phyloP scores from a whole-genome alignment of 2,329 filamentous ascomycete species.

The Fusarium verticillioides region DNA sequence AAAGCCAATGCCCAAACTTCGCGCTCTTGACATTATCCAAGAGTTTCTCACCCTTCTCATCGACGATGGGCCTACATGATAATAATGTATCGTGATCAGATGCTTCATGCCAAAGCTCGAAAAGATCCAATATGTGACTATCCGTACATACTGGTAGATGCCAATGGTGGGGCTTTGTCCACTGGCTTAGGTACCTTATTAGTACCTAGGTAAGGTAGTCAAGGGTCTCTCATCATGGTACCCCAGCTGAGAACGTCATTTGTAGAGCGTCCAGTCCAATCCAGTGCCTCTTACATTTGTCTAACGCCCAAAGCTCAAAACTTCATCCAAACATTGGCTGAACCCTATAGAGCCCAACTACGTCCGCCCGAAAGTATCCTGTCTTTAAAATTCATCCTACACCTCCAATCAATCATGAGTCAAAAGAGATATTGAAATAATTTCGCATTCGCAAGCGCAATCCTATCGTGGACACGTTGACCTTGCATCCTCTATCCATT shows the following conservation, averaged over 20 bases:
- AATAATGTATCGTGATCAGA: not conserved
- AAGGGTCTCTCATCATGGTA: constrained; percentile 23
- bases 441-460: constrained; percentile 13
- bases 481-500: constrained; percentile 12
- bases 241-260: constrained; percentile 40
- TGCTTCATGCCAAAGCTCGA: not conserved
- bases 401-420: constrained; percentile 16
- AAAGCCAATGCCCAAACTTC: not conserved
- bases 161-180: constrained; percentile 9
- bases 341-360: constrained; percentile 22
- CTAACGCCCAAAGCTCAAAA: constrained; percentile 34
- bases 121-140: not conserved
- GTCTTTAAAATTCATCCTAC: not conserved
- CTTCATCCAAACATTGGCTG: constrained; percentile 27
- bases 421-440: constrained; percentile 12
- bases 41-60: not conserved
- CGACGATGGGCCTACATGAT: not conserved
- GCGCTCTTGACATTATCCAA: not conserved
- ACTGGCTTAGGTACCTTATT: not conserved
- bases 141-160: not conserved
- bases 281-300: constrained; percentile 28
- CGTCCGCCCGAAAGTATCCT: not conserved
- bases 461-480: constrained; percentile 19
- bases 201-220: not conserved
- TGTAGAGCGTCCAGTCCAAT: constrained; percentile 22